Conservation (phyloP, 306 rosid genomes). For the Mimosa pudica region DNA sequence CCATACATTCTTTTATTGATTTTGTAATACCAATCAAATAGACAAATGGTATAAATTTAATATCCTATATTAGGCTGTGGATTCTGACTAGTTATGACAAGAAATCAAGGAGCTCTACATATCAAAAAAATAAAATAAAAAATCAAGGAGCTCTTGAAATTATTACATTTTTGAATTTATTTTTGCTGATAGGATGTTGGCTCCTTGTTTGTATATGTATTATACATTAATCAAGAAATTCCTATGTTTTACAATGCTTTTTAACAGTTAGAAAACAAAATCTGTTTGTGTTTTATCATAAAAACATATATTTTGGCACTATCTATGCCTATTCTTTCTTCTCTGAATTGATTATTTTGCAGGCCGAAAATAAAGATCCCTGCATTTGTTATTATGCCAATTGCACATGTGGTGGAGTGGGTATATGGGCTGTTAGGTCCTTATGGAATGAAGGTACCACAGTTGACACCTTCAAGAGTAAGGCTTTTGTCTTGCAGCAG, state of each 20-base stretch:
- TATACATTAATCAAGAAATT: background rate
- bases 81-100: slow-evolving; percentile 5
- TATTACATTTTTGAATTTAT: background rate
- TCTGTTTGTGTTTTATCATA: slow-evolving; percentile 1
- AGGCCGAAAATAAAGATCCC: slow-evolving; percentile 94
- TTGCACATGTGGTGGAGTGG: slow-evolving; percentile 86
- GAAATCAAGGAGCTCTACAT: slow-evolving; percentile 5
- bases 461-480: slow-evolving; percentile 93
- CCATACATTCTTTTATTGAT: slow-evolving; percentile 24
- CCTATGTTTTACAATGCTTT: slow-evolving; percentile 8
- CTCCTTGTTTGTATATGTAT: background rate
- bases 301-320: background rate
- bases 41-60: slow-evolving; percentile 14
- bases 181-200: slow-evolving; percentile 16
- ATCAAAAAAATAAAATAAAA: background rate
- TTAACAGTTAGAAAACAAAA: slow-evolving; percentile 3
- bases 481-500: slow-evolving; percentile 87
- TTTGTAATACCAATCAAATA: background rate
- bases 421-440: slow-evolving; percentile 80
- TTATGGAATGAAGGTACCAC: slow-evolving; percentile 97
- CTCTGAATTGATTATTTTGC: slow-evolving; percentile 55
- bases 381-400: slow-evolving; percentile 73
- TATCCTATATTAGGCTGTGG: slow-evolving; percentile 26
- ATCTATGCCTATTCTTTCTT: slow-evolving; percentile 30
- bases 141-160: slow-evolving; percentile 5